Base-by-base conservation (phyloP, 139 green algal species). In the Trebouxia sp. region DNA sequence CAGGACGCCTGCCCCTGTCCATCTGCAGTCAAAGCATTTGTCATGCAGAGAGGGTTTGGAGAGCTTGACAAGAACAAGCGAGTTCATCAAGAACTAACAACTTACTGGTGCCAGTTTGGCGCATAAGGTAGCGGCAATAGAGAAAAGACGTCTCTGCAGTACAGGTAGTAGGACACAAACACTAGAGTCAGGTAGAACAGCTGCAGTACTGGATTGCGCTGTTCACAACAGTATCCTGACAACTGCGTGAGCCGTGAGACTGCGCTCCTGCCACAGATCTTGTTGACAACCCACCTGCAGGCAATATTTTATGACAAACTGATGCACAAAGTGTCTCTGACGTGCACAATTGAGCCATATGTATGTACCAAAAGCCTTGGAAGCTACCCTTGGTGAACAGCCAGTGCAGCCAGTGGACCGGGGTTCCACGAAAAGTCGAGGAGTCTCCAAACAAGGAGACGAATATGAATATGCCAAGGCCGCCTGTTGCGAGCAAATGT, bases 101-200 rank as follows among this genome's bases (percentile, higher is more conserved):
- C 84, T 81, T 76, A 90, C 85, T 72, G 78, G 79, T 89, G 85
- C 82, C 81, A 86, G 2, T 28, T 22, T 20, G 86, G 75, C 1
- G 83, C 30, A 32, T 56, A 56, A n/a, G 82, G 80, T 28, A 82
- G 42, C 1, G 85, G 84, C 22, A 90, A 83, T 79, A 88, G 37
- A 39, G 83, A 77, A 20, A 91, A 88, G 26, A 91, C 30, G 20
- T 83, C 45, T 35, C 43, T n/a, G 39, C 26, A 65, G 65, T 76
- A 84, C 24, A 80, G 6, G 15, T 81, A 79, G 53, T 86, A 90
- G 15, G 58, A 82, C 12, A 35, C 76, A n/a, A 35, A 47, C 20
- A 91, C n/a, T 20, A 91, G 66, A 0, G 26, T 41, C 42, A 84
- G 28, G 65, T 90, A 91, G 8, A 90, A 65, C 1, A 90, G 0